Conservation (phyloP, 176 grass and related monocot genomes). For the Carex littledalei region DNA sequence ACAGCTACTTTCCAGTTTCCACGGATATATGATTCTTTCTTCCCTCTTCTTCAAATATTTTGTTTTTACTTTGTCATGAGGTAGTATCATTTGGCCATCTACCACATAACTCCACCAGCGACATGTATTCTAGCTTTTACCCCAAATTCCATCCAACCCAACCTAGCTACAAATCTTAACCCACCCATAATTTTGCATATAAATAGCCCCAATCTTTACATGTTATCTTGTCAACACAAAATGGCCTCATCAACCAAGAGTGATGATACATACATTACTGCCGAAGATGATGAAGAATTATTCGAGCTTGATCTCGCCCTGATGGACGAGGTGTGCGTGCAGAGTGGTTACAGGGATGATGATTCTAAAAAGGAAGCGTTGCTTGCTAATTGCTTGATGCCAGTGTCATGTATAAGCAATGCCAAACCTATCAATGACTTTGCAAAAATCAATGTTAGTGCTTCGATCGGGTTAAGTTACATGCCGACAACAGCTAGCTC, state of each 20-base stretch:
- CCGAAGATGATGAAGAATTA: conserved; percentile 51
- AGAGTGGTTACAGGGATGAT: background rate
- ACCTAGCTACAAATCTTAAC: background rate
- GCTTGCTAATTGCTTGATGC: conserved; percentile 61
- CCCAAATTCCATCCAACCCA: conserved; percentile 19
- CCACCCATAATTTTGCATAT: background rate
- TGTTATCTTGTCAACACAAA: background rate
- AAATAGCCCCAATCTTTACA: background rate
- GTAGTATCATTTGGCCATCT: background rate
- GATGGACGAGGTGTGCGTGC: background rate
- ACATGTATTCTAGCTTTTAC: background rate
- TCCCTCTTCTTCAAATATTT: background rate
- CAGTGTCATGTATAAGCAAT: conserved; percentile 41
- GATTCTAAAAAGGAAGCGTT: conserved; percentile 21
- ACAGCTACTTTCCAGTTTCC: background rate
- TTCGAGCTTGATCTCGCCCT: conserved; percentile 55
- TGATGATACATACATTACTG: conserved; percentile 11
- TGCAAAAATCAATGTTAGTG: background rate
- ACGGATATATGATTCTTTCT: background rate
- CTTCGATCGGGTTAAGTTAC: background rate
- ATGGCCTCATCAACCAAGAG: conserved; percentile 18
- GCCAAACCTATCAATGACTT: conserved; percentile 35
- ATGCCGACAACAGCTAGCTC: background rate
- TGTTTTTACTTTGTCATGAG: background rate
- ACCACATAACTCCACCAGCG: background rate